Conservation (phyloP, 2,329 filamentous ascomycete species). For the Hymenoscyphus linearis region DNA sequence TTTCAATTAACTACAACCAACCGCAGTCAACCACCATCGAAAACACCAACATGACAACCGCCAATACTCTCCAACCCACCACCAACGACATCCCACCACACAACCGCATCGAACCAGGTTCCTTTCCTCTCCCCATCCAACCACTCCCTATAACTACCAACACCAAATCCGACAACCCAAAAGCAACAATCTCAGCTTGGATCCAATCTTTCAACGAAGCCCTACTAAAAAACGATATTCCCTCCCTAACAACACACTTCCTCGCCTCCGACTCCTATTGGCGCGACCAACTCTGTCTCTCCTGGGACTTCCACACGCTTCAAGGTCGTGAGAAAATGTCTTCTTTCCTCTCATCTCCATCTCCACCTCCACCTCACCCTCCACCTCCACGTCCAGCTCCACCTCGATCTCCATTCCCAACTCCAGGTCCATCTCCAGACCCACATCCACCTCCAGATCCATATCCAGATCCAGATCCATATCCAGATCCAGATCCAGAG, state of each 20-base stretch:
- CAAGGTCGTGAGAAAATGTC: conserved; percentile 37
- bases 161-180: conserved; percentile 13
- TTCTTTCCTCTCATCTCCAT: conserved; percentile 23
- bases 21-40: neutral
- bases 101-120: conserved; percentile 25
- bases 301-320: conserved; percentile 51
- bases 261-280: conserved; percentile 44
- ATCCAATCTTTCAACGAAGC: conserved; percentile 33
- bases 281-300: conserved; percentile 53
- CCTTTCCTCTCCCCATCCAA: conserved; percentile 21
- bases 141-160: conserved; percentile 13
- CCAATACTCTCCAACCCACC: conserved; percentile 7
- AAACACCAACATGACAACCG: conserved; percentile 18
- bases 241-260: conserved; percentile 37
- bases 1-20: neutral
- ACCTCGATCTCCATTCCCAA: too few species aligned
- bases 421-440: too few species aligned
- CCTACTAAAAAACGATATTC: conserved; percentile 35
- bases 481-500: too few species aligned
- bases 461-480: too few species aligned
- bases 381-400: too few species aligned
- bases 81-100: conserved; percentile 18
- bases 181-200: conserved; percentile 14
- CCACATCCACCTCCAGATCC: too few species aligned
- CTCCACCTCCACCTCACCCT: too few species aligned